Evolutionary conservation across 2,329 filamentous ascomycete genomes (phyloP).

Genomic region (Aureobasidium zeae): DNA sequence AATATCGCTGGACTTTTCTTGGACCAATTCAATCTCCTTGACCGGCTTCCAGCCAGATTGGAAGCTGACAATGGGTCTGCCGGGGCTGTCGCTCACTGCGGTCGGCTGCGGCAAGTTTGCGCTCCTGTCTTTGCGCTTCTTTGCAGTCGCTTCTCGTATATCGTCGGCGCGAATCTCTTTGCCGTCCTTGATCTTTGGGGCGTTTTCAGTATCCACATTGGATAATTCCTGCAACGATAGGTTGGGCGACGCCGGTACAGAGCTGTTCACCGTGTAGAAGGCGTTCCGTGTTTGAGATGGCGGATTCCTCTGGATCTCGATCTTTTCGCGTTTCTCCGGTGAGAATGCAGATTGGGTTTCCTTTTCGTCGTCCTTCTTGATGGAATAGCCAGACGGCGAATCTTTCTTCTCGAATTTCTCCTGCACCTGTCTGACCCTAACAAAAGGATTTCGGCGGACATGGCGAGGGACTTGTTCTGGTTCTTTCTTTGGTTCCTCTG

Average conservation of each 20-base stretch:
- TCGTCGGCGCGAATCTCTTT: conserved; percentile 79
- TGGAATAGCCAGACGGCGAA: conserved; percentile 12
- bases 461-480: conserved; percentile 32
- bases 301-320: conserved; percentile 77
- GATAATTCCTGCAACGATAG: conserved; percentile 27
- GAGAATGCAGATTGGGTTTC: conserved; percentile 13
- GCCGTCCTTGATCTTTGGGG: conserved; percentile 59
- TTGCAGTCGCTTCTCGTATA: conserved; percentile 82
- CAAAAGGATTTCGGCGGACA: conserved; percentile 57
- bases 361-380: conserved; percentile 14
- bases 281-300: conserved; percentile 76
- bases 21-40: conserved; percentile 64
- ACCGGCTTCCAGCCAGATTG: conserved; percentile 71
- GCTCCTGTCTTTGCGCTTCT: conserved; percentile 78
- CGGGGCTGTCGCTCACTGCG: conserved; percentile 80
- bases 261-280: conserved; percentile 61
- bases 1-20: conserved; percentile 23
- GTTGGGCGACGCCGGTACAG: conserved; percentile 29
- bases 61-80: conserved; percentile 96
- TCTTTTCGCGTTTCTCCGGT: conserved; percentile 37
- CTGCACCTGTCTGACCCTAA: conserved; percentile 48
- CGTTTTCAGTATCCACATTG: conserved; percentile 32
- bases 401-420: conserved; percentile 32
- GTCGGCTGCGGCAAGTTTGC: conserved; percentile 78
- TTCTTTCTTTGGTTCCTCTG: conserved; percentile 41